These are phyloP conservation scores for Boletellus sp. DNA, from an alignment of 768 basidiomycete genomes.

Conservation along the genomic window DNA sequence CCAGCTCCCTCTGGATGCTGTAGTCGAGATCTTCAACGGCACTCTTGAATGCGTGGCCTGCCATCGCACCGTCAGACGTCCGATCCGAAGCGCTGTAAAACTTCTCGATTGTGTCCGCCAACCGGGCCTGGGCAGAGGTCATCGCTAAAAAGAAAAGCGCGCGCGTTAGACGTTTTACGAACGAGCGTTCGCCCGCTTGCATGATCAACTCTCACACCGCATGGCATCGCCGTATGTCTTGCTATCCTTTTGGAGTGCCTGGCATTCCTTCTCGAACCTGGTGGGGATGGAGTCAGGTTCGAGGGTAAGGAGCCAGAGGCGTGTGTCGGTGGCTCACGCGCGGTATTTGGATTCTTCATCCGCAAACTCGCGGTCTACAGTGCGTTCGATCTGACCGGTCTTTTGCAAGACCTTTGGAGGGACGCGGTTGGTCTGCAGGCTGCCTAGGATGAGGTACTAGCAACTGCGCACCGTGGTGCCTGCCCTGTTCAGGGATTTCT, in stretches of 20 bases:
- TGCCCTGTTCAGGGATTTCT: slow-evolving; percentile 89
- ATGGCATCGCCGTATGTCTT: slow-evolving; percentile 95
- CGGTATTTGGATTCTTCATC: slow-evolving; percentile 90
- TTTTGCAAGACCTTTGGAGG: slow-evolving; percentile 81
- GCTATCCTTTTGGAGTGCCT: slow-evolving; percentile 88
- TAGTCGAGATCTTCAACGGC: slow-evolving; percentile 92
- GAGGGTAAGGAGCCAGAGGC: background rate
- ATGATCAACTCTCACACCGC: slow-evolving; percentile 58
- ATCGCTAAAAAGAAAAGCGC: slow-evolving; percentile 54
- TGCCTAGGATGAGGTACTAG: slow-evolving; percentile 4
- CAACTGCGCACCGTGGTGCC: slow-evolving; percentile 72
- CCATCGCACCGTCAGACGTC: slow-evolving; percentile 90
- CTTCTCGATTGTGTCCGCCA: slow-evolving; percentile 89
- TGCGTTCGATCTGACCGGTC: slow-evolving; percentile 96
- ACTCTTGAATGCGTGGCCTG: slow-evolving; percentile 92
- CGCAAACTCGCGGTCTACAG: slow-evolving; percentile 89
- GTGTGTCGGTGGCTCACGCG: slow-evolving; percentile 54
- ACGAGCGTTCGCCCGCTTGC: background rate
- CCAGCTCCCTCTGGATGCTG: slow-evolving; percentile 79
- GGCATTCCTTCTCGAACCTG: slow-evolving; percentile 96
- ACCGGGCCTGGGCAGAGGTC: slow-evolving; percentile 87
- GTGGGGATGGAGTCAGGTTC: background rate
- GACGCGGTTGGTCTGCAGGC: slow-evolving; percentile 4
- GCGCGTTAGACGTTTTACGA: background rate
- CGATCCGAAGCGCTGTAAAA: slow-evolving; percentile 89